phyloP scores from a whole-genome alignment of 1,284 basidiomycete genomes.

The Entoloma clypeatum region DNA sequence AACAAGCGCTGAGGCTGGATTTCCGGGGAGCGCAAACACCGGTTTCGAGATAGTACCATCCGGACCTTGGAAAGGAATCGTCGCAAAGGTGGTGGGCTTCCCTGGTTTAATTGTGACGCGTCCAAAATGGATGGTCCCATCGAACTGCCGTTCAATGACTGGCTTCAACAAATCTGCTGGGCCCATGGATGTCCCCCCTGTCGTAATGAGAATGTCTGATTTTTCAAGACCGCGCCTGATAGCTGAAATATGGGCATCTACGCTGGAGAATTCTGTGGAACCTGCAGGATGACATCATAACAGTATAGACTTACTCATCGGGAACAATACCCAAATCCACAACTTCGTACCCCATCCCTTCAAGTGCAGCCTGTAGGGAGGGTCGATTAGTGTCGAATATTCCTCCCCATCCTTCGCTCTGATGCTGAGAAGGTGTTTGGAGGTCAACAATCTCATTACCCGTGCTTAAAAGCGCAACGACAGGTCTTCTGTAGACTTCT shows the following conservation, averaged over 20 bases:
- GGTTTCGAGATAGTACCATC: conserved; percentile 53
- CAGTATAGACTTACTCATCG: conserved; percentile 52
- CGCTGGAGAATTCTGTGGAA: conserved; percentile 33
- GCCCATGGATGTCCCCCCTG: conserved; percentile 90
- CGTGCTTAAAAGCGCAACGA: conserved; percentile 79
- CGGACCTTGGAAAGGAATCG: conserved; percentile 44
- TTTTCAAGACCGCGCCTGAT: conserved; percentile 53
- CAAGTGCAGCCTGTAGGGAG: conserved; percentile 65
- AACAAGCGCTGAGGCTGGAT: conserved; percentile 86
- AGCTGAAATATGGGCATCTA: conserved; percentile 57
- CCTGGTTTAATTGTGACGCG: conserved; percentile 69
- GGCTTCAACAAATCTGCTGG: conserved; percentile 84
- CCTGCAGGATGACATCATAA: conserved; percentile 1
- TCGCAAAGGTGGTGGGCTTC: conserved; percentile 87
- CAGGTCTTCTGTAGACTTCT: conserved; percentile 63
- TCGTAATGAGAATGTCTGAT: conserved; percentile 78
- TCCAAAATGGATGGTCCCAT: conserved; percentile 78
- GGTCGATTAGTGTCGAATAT: conserved; percentile 86
- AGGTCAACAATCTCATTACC: conserved; percentile 81
- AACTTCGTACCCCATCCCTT: conserved; percentile 73
- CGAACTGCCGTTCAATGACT: conserved; percentile 75
- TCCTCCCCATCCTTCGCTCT: conserved; percentile 56
- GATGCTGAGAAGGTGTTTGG: conserved; percentile 34
- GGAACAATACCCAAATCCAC: conserved; percentile 78
- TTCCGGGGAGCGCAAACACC: conserved; percentile 83